Base-by-base conservation (phyloP, 176 grass and related monocot genomes). In the Echinochloa phyllopogon region DNA sequence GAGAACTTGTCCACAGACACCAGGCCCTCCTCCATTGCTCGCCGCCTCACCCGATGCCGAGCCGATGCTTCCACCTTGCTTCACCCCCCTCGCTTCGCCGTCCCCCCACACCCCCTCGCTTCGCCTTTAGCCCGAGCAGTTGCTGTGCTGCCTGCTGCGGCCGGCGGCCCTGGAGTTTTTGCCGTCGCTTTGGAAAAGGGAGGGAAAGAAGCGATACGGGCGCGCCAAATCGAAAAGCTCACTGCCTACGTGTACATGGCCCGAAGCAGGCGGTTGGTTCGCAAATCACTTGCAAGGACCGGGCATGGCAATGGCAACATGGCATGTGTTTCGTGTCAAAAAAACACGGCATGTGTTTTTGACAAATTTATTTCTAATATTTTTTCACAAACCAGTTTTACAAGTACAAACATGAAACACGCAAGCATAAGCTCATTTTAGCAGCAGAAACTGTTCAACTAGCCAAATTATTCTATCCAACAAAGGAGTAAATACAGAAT, bases 1-100 rank as follows among this genome's bases (percentile, higher is more conserved):
- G 40, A 27, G 82, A 92, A 98, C 87, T 84, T 88, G 52, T 95
- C 91, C 57, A 98, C 75, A 38, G 82, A 85, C 33, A 98, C 86
- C 77, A 91, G 23, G 33, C 95, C 90, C 63, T 94, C 84, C 12
- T 92, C 90, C 70, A 91, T 92, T 40, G 70, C 57, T 20, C 17
- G 17, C 53, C 53, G 20, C 50, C 42, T 27, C 33, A 17, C 64
- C 0, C 29, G 3, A 51, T 50, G 74, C 74, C 56, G 21, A 23
- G 23, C 58, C n/a, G 57, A 25, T 45, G 68, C 68, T 24, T 25
- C 42, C 1, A 6, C 50, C 1, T 33, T 33, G 29, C 29, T 33
- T 33, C 29, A 33, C 29, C 59, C 29, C 27, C 27, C 62, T 64
- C 13, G 12, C 27, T 36, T 64, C 27, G 5, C 27, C 27, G n/a